Conservation (phyloP, 805 yeast genomes). For the Kodamaea hsintzibuensis region DNA sequence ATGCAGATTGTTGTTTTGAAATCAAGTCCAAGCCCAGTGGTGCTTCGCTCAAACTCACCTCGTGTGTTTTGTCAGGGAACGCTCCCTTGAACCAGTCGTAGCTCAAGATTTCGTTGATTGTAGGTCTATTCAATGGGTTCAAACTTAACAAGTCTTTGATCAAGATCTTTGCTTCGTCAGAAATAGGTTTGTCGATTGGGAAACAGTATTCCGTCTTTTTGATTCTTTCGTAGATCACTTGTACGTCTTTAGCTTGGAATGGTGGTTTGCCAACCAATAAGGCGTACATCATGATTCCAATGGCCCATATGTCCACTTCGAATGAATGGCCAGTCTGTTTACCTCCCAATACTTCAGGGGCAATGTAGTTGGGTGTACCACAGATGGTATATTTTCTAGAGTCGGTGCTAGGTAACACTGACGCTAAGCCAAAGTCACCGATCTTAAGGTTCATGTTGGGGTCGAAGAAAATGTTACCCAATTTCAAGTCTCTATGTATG, state of each 20-base stretch:
- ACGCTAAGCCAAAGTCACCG: slow-evolving; percentile 99
- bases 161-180: slow-evolving; percentile 70
- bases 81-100: slow-evolving; percentile 87
- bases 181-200: slow-evolving; percentile 69
- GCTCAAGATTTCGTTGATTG: slow-evolving; percentile 72
- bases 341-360: slow-evolving; percentile 95
- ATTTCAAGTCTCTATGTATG: slow-evolving; percentile 92
- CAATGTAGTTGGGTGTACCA: slow-evolving; percentile 98
- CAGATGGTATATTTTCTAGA: slow-evolving; percentile 91
- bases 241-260: slow-evolving; percentile 93
- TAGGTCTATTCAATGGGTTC: slow-evolving; percentile 80
- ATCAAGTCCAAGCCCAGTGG: slow-evolving; percentile 60
- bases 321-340: slow-evolving; percentile 86
- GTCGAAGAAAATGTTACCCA: slow-evolving; percentile 95
- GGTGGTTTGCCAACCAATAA: slow-evolving; percentile 94
- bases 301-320: slow-evolving; percentile 97
- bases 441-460: slow-evolving; percentile 91
- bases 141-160: slow-evolving; percentile 72
- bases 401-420: slow-evolving; percentile 67
- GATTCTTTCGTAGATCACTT: slow-evolving; percentile 88
- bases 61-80: slow-evolving; percentile 72
- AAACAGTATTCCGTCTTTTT: slow-evolving; percentile 77
- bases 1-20: slow-evolving; percentile 59
- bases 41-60: slow-evolving; percentile 58
- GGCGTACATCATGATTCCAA: slow-evolving; percentile 95